A percentile compares a stretch with the other conserved stretches of the same genome.
Conservation (phyloP, 1,284 basidiomycete species). For the Kwoniella shivajii region DNA sequence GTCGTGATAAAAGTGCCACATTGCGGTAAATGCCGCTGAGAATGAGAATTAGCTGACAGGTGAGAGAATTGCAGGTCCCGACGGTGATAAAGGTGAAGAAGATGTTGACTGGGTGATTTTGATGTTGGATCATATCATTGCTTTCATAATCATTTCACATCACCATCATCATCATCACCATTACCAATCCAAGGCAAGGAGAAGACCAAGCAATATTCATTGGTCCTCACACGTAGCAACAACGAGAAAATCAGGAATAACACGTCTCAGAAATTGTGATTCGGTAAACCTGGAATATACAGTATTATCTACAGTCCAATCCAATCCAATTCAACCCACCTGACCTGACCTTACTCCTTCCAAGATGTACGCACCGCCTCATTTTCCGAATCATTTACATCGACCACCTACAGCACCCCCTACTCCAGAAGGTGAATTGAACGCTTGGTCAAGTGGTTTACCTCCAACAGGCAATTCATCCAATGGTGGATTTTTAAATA, state of each 20-base stretch:
- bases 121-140: background rate
- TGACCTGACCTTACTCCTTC: background rate
- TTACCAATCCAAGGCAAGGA: background rate
- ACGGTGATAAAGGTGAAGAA: background rate
- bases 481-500: background rate
- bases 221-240: no score
- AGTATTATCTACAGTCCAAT: background rate
- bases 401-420: slow-evolving; percentile 23
- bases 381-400: slow-evolving; percentile 16
- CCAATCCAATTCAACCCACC: background rate
- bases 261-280: no score
- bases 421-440: slow-evolving; percentile 20
- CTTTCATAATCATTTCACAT: background rate
- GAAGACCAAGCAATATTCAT: background rate
- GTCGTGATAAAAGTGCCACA: slow-evolving; percentile 14
- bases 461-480: slow-evolving; percentile 21
- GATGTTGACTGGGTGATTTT: background rate
- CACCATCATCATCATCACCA: background rate
- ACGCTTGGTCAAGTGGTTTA: slow-evolving; percentile 11
- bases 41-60: background rate
- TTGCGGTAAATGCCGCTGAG: slow-evolving; percentile 19
- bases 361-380: slow-evolving; percentile 7
- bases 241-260: no score
- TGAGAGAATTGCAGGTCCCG: background rate
- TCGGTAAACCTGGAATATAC: background rate